phyloP scores from a whole-genome alignment of 805 yeast species.

The Candida incommunis region DNA sequence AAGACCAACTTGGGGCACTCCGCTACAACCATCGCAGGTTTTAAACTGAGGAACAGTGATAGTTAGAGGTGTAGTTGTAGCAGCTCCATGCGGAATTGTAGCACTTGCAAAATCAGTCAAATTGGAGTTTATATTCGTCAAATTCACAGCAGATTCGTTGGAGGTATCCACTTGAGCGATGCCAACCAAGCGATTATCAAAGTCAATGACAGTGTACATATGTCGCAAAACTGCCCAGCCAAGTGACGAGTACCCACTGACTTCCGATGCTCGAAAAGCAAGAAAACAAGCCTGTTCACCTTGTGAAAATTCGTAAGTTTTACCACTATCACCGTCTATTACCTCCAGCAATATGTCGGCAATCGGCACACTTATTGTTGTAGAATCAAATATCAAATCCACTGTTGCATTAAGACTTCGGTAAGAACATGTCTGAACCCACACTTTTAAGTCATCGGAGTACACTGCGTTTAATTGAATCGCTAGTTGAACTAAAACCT shows the following conservation, averaged over 20 bases:
- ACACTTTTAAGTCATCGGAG: background rate
- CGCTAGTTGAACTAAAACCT: background rate
- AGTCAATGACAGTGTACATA: conserved; percentile 1
- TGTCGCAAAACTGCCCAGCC: background rate
- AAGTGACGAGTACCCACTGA: background rate
- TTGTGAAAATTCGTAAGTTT: background rate
- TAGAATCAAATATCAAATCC: conserved; percentile 5
- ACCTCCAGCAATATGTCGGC: background rate
- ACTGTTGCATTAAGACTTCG: conserved; percentile 10
- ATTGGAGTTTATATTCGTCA: background rate
- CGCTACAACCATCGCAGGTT: background rate
- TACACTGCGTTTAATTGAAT: conserved; percentile 2
- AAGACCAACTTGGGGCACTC: background rate
- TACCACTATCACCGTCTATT: background rate
- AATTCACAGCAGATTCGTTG: background rate
- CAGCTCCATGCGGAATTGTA: background rate
- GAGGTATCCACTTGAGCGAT: background rate
- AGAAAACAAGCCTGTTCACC: background rate
- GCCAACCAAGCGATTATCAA: background rate
- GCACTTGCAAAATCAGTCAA: background rate
- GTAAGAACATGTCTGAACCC: conserved; percentile 3
- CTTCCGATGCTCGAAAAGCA: background rate
- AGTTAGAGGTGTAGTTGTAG: background rate
- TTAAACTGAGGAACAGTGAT: background rate
- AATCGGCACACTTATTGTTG: conserved; percentile 13